phyloP scores from a whole-genome alignment of 2,329 filamentous ascomycete genomes.

The Venturia effusa region DNA sequence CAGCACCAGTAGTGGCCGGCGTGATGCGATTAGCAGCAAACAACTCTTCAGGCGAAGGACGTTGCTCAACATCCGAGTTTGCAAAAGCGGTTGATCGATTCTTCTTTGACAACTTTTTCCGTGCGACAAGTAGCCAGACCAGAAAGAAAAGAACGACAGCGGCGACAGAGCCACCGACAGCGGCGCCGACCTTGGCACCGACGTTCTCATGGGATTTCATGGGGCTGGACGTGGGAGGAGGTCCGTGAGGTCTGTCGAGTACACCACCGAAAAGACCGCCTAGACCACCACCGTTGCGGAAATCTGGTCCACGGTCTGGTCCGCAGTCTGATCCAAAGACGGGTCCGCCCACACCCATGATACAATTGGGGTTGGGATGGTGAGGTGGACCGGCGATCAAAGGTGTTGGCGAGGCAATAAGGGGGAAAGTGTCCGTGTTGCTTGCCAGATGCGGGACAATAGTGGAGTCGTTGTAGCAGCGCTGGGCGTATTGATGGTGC shows the following conservation, averaged over 20 bases:
- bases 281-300: neutral
- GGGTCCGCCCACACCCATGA: neutral
- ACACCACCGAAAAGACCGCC: neutral
- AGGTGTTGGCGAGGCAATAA: neutral
- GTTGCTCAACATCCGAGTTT: neutral
- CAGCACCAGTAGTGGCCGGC: neutral
- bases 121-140: neutral
- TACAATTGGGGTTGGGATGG: neutral
- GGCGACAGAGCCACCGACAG: neutral
- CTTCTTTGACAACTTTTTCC: neutral
- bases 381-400: neutral
- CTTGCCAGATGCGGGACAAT: neutral
- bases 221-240: neutral
- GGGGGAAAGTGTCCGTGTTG: neutral
- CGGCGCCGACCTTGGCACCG: neutral
- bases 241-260: neutral
- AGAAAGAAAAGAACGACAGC: neutral
- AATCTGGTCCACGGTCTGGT: neutral
- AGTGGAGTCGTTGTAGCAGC: neutral
- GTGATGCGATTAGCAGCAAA: neutral
- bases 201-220: neutral
- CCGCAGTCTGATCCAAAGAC: neutral
- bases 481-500: neutral
- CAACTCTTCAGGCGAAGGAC: neutral
- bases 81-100: neutral